A percentile compares a stretch with the other conserved stretches of the same genome.
These are phyloP conservation scores for Plasmodium fragile DNA, from an alignment of 169 alveolate species.

Conservation along the genomic window DNA sequence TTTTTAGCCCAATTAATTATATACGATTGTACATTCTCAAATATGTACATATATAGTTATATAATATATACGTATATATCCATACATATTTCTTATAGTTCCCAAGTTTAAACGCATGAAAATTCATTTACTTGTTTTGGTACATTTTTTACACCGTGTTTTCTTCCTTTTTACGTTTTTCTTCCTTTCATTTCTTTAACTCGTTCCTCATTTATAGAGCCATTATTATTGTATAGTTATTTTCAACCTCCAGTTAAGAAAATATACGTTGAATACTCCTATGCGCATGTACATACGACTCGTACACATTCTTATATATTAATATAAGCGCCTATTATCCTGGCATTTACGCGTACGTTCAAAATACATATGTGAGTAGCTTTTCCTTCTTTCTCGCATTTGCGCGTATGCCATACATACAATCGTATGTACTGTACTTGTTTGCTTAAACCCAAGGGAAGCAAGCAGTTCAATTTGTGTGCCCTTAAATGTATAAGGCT, in stretches of 20 bases:
- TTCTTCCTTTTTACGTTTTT: background rate
- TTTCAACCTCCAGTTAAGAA: background rate
- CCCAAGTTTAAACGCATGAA: background rate
- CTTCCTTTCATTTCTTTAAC: background rate
- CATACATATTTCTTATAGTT: background rate
- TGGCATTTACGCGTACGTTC: background rate
- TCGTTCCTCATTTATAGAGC: background rate
- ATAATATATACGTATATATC: background rate
- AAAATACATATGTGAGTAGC: too few relatives aligned
- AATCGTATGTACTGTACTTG: background rate
- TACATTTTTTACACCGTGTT: constrained; percentile 6
- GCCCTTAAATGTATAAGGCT: background rate
- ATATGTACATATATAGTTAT: background rate
- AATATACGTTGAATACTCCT: background rate
- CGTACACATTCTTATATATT: background rate
- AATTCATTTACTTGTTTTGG: background rate
- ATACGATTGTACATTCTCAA: background rate
- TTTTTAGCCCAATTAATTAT: background rate
- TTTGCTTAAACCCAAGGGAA: background rate
- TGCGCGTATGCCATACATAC: background rate
- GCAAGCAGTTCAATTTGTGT: background rate
- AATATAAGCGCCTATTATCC: background rate
- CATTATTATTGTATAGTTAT: background rate
- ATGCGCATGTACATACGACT: background rate
- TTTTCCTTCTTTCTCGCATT: background rate